Conservation (phyloP, 495 filamentous ascomycete genomes). For the Letharia columbiana region DNA sequence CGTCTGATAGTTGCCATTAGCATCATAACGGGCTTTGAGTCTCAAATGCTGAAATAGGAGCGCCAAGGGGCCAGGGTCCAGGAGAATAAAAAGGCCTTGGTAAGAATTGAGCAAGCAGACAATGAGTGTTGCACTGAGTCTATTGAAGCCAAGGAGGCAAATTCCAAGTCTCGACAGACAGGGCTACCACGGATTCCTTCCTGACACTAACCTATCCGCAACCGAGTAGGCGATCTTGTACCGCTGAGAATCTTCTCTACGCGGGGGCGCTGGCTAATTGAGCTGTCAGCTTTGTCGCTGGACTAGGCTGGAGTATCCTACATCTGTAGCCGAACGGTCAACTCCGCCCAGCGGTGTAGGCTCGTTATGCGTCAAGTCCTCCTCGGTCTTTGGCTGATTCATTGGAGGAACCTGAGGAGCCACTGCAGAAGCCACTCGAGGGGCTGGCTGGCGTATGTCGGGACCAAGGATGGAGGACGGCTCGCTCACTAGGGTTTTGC, state of each 20-base stretch:
- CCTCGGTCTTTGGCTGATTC: background rate
- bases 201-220: conserved; percentile 10
- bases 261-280: background rate
- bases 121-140: background rate
- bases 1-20: background rate
- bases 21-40: background rate
- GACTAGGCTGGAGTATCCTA: background rate
- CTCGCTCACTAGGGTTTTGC: background rate
- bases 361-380: background rate
- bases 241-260: conserved; percentile 7
- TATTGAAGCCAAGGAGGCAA: background rate
- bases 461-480: background rate
- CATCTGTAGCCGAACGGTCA: conserved; percentile 3
- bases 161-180: background rate
- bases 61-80: background rate
- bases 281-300: conserved; percentile 1
- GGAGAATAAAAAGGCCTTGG: background rate
- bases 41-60: background rate
- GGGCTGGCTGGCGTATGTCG: background rate
- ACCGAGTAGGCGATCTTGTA: conserved; percentile 14
- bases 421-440: background rate
- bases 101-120: background rate
- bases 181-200: conserved; percentile 10
- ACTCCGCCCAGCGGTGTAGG: background rate
- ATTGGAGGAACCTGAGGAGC: background rate